Conservation (phyloP, 1,139 yeast species). For the Taphrina deformans region DNA sequence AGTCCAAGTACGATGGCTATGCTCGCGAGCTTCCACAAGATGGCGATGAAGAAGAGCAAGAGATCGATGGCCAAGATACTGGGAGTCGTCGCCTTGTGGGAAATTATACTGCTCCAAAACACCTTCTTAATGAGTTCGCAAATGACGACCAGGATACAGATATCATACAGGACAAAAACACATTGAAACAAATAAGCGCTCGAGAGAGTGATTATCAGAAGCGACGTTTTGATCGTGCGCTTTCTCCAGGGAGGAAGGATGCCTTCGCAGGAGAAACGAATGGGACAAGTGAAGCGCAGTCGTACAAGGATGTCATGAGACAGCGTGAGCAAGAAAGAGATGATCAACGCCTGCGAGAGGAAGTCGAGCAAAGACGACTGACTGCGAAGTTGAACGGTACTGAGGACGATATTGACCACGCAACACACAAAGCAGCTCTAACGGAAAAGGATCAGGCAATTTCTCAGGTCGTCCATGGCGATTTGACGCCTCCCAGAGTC, state of each 20-base stretch:
- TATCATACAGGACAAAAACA: conserved; percentile 28
- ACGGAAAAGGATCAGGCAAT: neutral
- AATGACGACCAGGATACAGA: conserved; percentile 42
- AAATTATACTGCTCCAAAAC: conserved; percentile 45
- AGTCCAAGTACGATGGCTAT: conserved; percentile 21
- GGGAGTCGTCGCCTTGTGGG: conserved; percentile 40
- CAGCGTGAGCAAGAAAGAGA: conserved; percentile 45
- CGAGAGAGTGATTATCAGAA: conserved; percentile 49
- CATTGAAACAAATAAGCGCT: conserved; percentile 46
- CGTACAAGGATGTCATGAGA: conserved; percentile 43
- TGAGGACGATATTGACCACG: conserved; percentile 14
- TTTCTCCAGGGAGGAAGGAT: conserved; percentile 41
- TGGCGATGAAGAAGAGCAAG: conserved; percentile 4
- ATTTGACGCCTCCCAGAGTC: conserved; percentile 42
- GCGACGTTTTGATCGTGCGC: conserved; percentile 47
- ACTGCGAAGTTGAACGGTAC: conserved; percentile 1
- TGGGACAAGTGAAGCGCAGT: conserved; percentile 39
- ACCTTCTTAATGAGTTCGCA: conserved; percentile 43
- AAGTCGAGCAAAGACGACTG: conserved; percentile 40
- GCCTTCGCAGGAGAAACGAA: conserved; percentile 38
- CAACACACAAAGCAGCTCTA: conserved; percentile 4
- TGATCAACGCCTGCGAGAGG: conserved; percentile 43
- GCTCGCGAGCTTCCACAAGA: conserved; percentile 5
- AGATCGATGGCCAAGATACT: neutral
- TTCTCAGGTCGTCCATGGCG: neutral